phyloP scores from a whole-genome alignment of 805 yeast species.

The Starmerella apis region DNA sequence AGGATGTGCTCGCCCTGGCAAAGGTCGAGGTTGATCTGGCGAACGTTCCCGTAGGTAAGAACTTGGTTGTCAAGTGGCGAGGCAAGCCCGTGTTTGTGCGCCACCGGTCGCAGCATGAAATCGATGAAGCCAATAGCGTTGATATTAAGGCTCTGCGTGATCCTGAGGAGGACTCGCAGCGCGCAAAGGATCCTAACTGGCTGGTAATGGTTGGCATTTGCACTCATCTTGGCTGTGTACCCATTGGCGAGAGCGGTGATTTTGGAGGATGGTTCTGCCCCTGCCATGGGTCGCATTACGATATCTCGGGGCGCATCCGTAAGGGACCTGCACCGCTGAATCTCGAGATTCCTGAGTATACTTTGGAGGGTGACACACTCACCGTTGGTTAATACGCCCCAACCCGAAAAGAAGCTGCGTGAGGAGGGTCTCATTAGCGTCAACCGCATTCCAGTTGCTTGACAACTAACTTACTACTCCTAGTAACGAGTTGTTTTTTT shows the following conservation, averaged over 20 bases:
- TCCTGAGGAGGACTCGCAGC: slow-evolving; percentile 85
- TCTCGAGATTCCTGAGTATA: slow-evolving; percentile 91
- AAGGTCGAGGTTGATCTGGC: slow-evolving; percentile 94
- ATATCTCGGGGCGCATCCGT: slow-evolving; percentile 99
- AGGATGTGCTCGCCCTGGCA: slow-evolving; percentile 98
- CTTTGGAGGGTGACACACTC: slow-evolving; percentile 72
- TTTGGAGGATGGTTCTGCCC: slow-evolving; percentile 99
- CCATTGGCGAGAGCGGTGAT: slow-evolving; percentile 99
- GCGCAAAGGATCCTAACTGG: slow-evolving; percentile 97
- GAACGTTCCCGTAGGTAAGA: slow-evolving; percentile 93
- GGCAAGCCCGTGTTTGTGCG: slow-evolving; percentile 99
- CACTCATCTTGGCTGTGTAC: slow-evolving; percentile 99
- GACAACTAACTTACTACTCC: not conserved
- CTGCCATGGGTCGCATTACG: slow-evolving; percentile 99
- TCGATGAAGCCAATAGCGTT: slow-evolving; percentile 82
- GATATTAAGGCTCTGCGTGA: slow-evolving; percentile 76
- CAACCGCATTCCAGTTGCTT: not conserved
- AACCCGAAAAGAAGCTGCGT: not conserved
- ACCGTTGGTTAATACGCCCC: slow-evolving; percentile 65
- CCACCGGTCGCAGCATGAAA: slow-evolving; percentile 91
- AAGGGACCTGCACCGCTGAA: slow-evolving; percentile 99
- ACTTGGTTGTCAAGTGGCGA: slow-evolving; percentile 98
- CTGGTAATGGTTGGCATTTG: slow-evolving; percentile 98
- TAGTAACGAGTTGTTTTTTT: not conserved
- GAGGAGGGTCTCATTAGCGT: not conserved